Conservation (phyloP, 768 basidiomycete species). For the Sutorius australiensis region DNA sequence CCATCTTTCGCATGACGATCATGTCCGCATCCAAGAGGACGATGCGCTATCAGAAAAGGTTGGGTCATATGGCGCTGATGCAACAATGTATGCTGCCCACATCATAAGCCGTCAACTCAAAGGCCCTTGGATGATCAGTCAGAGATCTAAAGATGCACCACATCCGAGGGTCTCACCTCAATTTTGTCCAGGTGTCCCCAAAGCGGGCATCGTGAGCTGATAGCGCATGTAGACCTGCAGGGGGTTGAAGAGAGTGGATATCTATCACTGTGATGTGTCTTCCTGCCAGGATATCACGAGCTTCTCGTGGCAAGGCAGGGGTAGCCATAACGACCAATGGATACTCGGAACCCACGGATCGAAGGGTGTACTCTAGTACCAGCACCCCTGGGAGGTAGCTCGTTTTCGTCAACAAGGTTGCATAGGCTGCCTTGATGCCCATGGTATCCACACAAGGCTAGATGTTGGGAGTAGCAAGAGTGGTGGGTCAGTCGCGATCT, state of each 20-base stretch:
- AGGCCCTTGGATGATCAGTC: slow-evolving; percentile 37
- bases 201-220: slow-evolving; percentile 45
- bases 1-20: slow-evolving; percentile 81
- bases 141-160: slow-evolving; percentile 20
- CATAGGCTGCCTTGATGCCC: slow-evolving; percentile 55
- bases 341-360: slow-evolving; percentile 56
- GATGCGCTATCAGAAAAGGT: slow-evolving; percentile 50
- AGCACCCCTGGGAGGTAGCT: slow-evolving; percentile 56
- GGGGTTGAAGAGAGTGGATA: slow-evolving; percentile 58
- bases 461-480: not conserved
- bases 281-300: slow-evolving; percentile 46
- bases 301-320: slow-evolving; percentile 47
- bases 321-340: slow-evolving; percentile 81
- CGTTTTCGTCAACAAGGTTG: slow-evolving; percentile 70
- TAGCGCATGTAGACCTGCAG: slow-evolving; percentile 36
- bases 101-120: slow-evolving; percentile 65
- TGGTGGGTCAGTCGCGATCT: not conserved
- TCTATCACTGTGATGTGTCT: slow-evolving; percentile 53
- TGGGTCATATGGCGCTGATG: not conserved
- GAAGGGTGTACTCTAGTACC: slow-evolving; percentile 50
- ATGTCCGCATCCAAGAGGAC: slow-evolving; percentile 88
- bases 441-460: slow-evolving; percentile 18
- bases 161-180: slow-evolving; percentile 35
- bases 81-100: slow-evolving; percentile 34
- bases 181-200: slow-evolving; percentile 63